Evolutionary conservation across 352 stramenopile species (phyloP).

Genomic region (Phytopythium montanum): DNA sequence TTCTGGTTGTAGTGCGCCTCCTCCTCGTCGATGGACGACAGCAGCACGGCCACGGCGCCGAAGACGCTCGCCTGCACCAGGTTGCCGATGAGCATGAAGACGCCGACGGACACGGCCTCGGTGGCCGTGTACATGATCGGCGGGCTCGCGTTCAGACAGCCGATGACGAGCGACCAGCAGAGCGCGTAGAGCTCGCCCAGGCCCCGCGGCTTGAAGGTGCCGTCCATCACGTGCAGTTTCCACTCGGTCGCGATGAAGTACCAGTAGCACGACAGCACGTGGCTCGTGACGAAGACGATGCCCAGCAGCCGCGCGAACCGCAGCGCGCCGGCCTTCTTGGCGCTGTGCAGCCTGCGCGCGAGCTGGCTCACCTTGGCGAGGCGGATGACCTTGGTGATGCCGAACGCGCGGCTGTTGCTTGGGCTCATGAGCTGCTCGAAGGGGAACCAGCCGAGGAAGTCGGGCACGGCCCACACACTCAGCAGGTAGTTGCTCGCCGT

Average conservation of each 20-base stretch:
- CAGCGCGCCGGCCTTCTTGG: conserved; percentile 64
- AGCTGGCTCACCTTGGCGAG: conserved; percentile 70
- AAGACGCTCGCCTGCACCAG: conserved; percentile 69
- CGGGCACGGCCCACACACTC: conserved; percentile 48
- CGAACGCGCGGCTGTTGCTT: conserved; percentile 42
- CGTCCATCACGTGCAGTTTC: conserved; percentile 29
- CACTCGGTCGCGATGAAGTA: conserved; percentile 48
- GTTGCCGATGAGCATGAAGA: conserved; percentile 75
- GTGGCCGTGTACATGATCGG: conserved; percentile 43
- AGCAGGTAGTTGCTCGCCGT: conserved; percentile 49
- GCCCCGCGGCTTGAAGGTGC: conserved; percentile 17
- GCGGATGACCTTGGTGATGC: conserved; percentile 59
- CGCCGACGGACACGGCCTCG: conserved; percentile 52
- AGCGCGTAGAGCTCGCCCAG: conserved; percentile 38
- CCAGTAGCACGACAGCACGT: conserved; percentile 62
- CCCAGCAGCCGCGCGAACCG: conserved; percentile 47
- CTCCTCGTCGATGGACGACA: conserved; percentile 67
- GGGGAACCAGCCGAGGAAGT: conserved; percentile 71
- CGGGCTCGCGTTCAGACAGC: conserved; percentile 60
- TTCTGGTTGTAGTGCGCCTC: conserved; percentile 71
- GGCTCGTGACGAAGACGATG: conserved; percentile 50
- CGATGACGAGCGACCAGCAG: conserved; percentile 54
- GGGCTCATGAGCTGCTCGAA: conserved; percentile 41
- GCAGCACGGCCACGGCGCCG: conserved; percentile 53
- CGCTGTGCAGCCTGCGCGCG: conserved; percentile 44